Evolutionary conservation across 352 stramenopile species (phyloP), one percentile per base, ranked within the genome.

Genomic region (Pythium graminicola): DNA sequence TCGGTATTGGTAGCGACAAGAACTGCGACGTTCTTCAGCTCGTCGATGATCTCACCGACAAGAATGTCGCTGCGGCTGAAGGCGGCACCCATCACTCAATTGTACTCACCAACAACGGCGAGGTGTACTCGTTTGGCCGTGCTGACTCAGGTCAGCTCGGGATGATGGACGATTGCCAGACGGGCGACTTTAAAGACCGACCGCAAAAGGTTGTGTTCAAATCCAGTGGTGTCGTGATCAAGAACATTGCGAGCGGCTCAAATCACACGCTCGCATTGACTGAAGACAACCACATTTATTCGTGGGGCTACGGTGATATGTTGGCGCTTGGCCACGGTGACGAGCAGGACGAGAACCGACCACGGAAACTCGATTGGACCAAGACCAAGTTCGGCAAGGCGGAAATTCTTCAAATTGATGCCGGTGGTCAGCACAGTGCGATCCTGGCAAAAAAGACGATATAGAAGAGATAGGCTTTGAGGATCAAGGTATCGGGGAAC

Each of bases 81-180:
- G 94, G 76, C 35, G 95, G 95, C 9, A 81, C 72, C n/a, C 86
- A 97, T 63, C 86, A 97, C 72, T 97, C 88, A 27, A 73, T 98
- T 17, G 85, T 95, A 31, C 62, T 98, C n/a, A 86, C 78, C 39
- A 85, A 71, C 24, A 68, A 87, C 33, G 93, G 95, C 10, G 65
- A 85, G 4, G 52, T 99, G 6, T 98, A 91, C 62, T 67, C 88
- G 29, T 98, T 96, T 49, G 96, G 96, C 26, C 86, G 95, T 29
- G 80, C 76, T 19, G 95, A 99, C 68, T 97, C 91, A 29, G 95
- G 95, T 3, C 86, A 98, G 64, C 79, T 98, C 1, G 96, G 95
- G 29, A 74, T 67, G 50, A 63, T 91, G 27, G 80, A 89, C 26
- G 73, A 72, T 24, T 86, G 83, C 56, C 67, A 67, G 42, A 86